Conservation (phyloP, 2,329 filamentous ascomycete genomes). For the Rutstroemia sp. region DNA sequence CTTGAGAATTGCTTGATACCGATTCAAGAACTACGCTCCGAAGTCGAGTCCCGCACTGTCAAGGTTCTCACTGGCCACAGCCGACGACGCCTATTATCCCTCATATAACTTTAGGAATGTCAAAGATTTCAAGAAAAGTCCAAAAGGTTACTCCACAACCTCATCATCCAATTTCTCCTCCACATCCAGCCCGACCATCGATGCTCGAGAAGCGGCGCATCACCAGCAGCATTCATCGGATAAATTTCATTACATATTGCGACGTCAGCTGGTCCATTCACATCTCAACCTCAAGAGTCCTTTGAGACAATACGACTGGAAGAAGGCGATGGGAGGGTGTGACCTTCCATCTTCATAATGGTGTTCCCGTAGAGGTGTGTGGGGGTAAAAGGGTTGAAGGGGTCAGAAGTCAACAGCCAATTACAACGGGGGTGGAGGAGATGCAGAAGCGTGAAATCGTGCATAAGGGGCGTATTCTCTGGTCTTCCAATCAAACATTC, state of each 20-base stretch:
- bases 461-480: no score
- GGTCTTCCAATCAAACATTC: no score
- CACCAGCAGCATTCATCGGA: not conserved
- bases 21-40: no score
- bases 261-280: constrained; percentile 5
- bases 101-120: no score
- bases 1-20: no score
- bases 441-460: no score
- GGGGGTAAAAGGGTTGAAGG: no score
- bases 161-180: not conserved
- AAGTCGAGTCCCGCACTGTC: no score
- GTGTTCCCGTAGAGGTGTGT: not conserved
- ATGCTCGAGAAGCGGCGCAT: not conserved
- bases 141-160: not conserved
- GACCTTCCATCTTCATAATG: not conserved
- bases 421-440: no score
- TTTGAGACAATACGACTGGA: not conserved
- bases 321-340: not conserved
- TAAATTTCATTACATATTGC: not conserved
- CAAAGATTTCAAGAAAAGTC: no score
- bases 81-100: not conserved
- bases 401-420: no score
- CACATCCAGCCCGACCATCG: not conserved
- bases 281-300: not conserved
- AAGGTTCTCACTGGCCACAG: no score